Conservation (phyloP, 805 yeast genomes). For the Komagataella mondaviorum region DNA sequence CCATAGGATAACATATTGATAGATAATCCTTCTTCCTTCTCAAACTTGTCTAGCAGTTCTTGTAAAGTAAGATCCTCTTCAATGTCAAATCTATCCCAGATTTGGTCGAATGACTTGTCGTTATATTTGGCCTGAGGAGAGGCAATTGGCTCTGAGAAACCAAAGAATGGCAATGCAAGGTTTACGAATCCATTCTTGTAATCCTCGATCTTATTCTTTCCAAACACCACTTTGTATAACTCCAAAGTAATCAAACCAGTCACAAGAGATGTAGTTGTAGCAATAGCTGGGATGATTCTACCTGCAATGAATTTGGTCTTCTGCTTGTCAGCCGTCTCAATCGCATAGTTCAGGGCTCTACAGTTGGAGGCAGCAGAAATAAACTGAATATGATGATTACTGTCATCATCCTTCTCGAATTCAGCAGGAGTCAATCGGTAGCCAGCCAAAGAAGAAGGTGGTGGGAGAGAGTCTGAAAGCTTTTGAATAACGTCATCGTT, state of each 20-base stretch:
- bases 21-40: constrained; percentile 72
- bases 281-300: constrained; percentile 96
- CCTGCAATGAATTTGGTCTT: constrained; percentile 98
- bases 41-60: constrained; percentile 62
- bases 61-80: constrained; percentile 65
- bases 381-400: constrained; percentile 93
- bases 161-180: constrained; percentile 90
- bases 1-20: constrained; percentile 88
- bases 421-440: constrained; percentile 82
- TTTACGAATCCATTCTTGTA: constrained; percentile 89
- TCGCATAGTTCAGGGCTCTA: constrained; percentile 84
- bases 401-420: constrained; percentile 95
- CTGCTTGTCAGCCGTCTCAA: constrained; percentile 77
- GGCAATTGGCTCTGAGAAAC: constrained; percentile 90
- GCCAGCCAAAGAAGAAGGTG: constrained; percentile 80
- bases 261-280: constrained; percentile 96
- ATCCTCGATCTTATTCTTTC: constrained; percentile 61
- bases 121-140: constrained; percentile 78
- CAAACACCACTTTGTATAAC: constrained; percentile 77
- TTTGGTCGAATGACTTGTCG: constrained; percentile 64
- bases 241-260: constrained; percentile 92
- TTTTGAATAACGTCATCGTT: constrained; percentile 55
- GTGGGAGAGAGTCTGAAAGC: constrained; percentile 72
- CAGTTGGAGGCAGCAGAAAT: constrained; percentile 93
- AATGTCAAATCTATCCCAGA: constrained; percentile 91